Evolutionary conservation across 768 basidiomycete species (phyloP), one percentile per base, ranked within the genome.

Genomic region (Phanerochaete carnosa): DNA sequence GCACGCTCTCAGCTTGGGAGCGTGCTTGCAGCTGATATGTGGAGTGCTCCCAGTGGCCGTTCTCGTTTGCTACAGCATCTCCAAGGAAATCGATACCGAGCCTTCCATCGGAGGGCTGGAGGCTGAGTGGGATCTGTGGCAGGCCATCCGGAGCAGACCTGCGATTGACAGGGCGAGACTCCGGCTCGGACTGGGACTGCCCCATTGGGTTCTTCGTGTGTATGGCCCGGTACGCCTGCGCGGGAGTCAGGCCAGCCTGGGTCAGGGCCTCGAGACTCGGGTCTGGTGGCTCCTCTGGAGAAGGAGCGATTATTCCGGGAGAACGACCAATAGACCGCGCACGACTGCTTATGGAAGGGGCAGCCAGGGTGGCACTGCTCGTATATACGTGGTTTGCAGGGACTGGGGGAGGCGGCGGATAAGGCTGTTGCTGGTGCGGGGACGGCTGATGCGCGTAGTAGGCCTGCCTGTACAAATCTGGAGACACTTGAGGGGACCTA

Each of bases 161-260:
- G 55, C 66, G 68, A 50, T 68, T 63, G 39, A 60, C 61, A 55
- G 67, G 62, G 52, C 61, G 62, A 37, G 57, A 64, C 52, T 68
- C 59, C 70, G 76, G 63, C 77, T 71, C 49, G 72, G 70, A 12
- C 39, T 64, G 62, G 26, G 67, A 69, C 26, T 72, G 73, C 16
- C 66, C 68, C 50, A 73, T 67, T 45, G 80, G 75, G 59, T 72
- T 77, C 66, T 79, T 83, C 60, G 73, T 74, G 66, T 85, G 86
- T 49, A 90, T 80, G 8, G 86, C 84, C 68, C 91, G 92, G 75
- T 92, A 92, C 35, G 88, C 86, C 71, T 93, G 91, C 11, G 89
- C 88, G 46, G 89, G 85, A 3, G 89, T 89, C 55, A 91, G 80
- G 2, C 84, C 86, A 35, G 80, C 75, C 57, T 75, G 77, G 19